Base-by-base conservation (phyloP, 2,329 filamentous ascomycete genomes). In the Epichloe typhina region DNA sequence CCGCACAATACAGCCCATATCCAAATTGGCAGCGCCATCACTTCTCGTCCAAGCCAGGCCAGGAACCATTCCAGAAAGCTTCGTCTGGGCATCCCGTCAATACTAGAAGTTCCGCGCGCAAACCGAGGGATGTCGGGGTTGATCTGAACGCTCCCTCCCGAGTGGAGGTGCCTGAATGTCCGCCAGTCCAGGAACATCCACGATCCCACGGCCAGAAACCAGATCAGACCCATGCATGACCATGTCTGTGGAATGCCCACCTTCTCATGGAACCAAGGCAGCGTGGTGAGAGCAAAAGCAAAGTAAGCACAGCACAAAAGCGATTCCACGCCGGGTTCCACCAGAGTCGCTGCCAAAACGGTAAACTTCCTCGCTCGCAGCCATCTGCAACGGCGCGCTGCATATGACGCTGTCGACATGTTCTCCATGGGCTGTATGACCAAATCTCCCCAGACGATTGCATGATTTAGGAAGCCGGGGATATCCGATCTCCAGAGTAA, bases 321-420 rank as follows among this genome's bases (percentile, higher is more conserved):
- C 31, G 84, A 85, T 66, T 98, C 93, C 0, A 94, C 89, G 2
- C 89, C 90, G 0, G 91, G 93, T 63, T 98, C 93, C 3, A 96
- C 87, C 1, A 96, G 71, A 0, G 94, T 97, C 0, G 93, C 94
- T 0, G 85, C 73, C 2, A 88, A 76, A 13, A 98, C 93, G 0
- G 91, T 96, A 72, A 88, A 97, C 66, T 98, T 98, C 44, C 93
- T 77, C 1, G 95, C 94, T 5, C 93, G 80, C 23, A 97, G 72
- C 93, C 93, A 98, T 48, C 93, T 79, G 4, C 90, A 83, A 23
- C 93, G 79, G 12, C 93, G 82, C 5, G 83, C 85, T 44, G 87
- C 76, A 62, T 95, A 97, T 31, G 86, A 83, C 4, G 65, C 62
- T 1, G 95, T 74, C 2, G 84, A 83, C 78, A 95, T 94, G 57